Conservation (phyloP, 257 asterid genomes). For the Solanum microdontum region DNA sequence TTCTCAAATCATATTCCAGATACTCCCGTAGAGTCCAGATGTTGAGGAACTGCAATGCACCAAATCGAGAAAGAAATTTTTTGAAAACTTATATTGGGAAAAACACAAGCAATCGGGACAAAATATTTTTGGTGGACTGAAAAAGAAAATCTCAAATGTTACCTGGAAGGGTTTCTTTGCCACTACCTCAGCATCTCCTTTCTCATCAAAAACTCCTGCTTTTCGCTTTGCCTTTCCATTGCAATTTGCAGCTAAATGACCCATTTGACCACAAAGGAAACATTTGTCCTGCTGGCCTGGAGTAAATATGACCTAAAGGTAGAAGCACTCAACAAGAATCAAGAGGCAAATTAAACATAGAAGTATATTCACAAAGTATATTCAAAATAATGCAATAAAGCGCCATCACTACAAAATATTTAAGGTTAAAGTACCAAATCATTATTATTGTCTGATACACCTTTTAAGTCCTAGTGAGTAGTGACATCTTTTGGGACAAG, state of each 20-base stretch:
- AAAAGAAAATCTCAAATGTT: conserved; percentile 1
- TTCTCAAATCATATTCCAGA: conserved; percentile 30
- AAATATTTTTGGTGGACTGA: neutral
- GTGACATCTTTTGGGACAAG: neutral
- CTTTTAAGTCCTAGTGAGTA: neutral
- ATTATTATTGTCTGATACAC: neutral
- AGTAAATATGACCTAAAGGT: conserved; percentile 63
- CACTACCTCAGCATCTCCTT: conserved; percentile 58
- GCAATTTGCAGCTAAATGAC: conserved; percentile 85
- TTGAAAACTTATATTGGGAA: neutral
- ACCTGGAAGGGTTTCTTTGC: conserved; percentile 95
- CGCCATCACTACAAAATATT: neutral
- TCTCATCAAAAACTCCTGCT: conserved; percentile 95
- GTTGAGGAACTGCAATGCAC: conserved; percentile 29
- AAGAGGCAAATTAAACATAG: neutral
- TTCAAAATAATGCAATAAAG: neutral
- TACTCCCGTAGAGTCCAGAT: conserved; percentile 50
- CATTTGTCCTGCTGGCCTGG: conserved; percentile 98
- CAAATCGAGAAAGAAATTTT: neutral
- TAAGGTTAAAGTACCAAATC: neutral
- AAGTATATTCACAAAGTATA: neutral
- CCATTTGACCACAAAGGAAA: conserved; percentile 94
- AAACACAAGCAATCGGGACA: neutral
- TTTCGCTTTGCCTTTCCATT: conserved; percentile 92
- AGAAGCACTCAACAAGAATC: neutral